Evolutionary conservation across 1,284 basidiomycete genomes (phyloP).

Genomic region (Mycena sp.): DNA sequence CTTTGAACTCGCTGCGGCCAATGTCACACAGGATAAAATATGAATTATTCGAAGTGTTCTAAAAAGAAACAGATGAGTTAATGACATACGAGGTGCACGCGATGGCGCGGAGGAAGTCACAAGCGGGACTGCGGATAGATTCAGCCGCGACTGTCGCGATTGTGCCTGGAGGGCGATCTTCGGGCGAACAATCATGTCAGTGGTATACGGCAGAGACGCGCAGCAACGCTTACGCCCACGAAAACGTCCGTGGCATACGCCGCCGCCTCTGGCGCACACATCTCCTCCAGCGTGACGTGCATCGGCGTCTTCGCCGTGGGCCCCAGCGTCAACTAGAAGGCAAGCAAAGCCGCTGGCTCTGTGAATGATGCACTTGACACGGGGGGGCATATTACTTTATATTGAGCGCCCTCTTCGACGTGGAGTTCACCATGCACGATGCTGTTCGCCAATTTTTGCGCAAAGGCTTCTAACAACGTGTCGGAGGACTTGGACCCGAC

Average conservation of each 20-base stretch:
- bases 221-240: conserved; percentile 53
- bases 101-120: conserved; percentile 18
- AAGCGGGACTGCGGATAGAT: conserved; percentile 40
- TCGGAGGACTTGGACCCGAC: conserved; percentile 55
- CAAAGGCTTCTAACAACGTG: conserved; percentile 59
- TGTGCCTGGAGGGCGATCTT: conserved; percentile 74
- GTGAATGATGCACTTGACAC: conserved; percentile 24
- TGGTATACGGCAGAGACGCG: neutral
- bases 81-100: conserved; percentile 18
- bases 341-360: conserved; percentile 25
- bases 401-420: conserved; percentile 56
- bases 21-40: conserved; percentile 11
- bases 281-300: conserved; percentile 61
- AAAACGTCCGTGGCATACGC: conserved; percentile 65
- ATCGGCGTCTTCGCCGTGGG: conserved; percentile 64
- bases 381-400: conserved; percentile 55
- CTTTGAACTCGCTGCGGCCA: conserved; percentile 21
- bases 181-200: conserved; percentile 10
- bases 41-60: neutral
- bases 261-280: conserved; percentile 63
- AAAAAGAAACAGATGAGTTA: no score
- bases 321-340: conserved; percentile 63
- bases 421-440: conserved; percentile 65
- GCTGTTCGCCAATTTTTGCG: conserved; percentile 60
- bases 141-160: conserved; percentile 62